Conservation (phyloP, 73 alveolate genomes). For the Symbiodinium natans region DNA sequence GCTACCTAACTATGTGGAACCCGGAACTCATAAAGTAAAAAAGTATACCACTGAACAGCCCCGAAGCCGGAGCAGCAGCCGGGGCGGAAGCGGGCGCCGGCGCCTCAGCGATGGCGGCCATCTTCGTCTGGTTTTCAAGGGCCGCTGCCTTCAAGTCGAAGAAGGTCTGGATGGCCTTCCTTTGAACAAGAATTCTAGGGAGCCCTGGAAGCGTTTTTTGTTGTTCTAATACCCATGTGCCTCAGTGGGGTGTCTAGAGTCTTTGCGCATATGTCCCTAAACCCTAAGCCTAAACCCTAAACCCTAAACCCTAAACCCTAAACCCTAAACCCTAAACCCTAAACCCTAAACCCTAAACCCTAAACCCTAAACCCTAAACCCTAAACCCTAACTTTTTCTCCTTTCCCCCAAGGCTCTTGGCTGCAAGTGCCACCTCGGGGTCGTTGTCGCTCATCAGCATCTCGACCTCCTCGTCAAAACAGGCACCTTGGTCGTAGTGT, state of each 20-base stretch:
- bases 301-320: not conserved
- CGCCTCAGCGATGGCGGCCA: constrained; percentile 7
- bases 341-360: not conserved
- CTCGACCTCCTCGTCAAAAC: constrained; percentile 37
- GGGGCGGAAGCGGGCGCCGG: constrained; percentile 30
- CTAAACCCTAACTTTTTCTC: not conserved
- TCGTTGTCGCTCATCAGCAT: constrained; percentile 75
- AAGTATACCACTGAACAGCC: not conserved
- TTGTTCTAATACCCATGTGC: not conserved
- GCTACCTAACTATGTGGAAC: not conserved
- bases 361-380: not conserved
- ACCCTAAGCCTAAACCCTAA: too few relatives aligned
- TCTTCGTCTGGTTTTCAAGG: not conserved
- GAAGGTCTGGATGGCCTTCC: constrained; percentile 24
- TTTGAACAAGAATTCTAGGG: not conserved
- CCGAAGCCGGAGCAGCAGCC: not conserved
- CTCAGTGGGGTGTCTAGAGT: not conserved
- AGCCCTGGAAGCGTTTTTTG: not conserved
- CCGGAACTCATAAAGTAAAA: not conserved
- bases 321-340: not conserved
- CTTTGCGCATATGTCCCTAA: too few relatives aligned
- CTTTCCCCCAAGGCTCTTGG: too few relatives aligned
- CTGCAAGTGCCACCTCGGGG: constrained; percentile 68
- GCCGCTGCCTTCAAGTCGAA: not conserved
- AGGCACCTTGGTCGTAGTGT: not conserved